Percentiles rank a stretch among this genome's conserved stretches.
Conservation (phyloP, 1,284 basidiomycete genomes). For the Boletus semigastroideus region DNA sequence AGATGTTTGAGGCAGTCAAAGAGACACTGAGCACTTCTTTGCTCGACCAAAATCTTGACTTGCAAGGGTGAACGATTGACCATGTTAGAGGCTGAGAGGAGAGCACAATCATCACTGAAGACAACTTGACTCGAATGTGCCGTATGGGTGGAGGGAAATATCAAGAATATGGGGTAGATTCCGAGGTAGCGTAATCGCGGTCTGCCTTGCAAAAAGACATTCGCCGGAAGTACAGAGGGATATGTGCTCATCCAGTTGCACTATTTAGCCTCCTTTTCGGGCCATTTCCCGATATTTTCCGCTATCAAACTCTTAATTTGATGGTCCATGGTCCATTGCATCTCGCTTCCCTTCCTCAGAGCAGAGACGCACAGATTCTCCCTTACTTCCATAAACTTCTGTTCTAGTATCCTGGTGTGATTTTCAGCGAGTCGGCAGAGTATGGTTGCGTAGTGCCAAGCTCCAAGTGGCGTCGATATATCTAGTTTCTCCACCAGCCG, state of each 20-base stretch:
- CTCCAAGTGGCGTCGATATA: conserved; percentile 4
- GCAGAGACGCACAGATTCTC: not conserved
- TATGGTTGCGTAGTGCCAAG: conserved; percentile 12
- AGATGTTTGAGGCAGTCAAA: conserved; percentile 3
- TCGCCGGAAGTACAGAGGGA: no score
- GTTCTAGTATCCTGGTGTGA: conserved; percentile 1
- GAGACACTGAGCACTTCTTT: not conserved
- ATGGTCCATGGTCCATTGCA: conserved; percentile 3
- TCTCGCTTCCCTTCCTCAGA: not conserved
- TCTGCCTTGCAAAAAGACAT: no score
- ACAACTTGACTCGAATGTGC: no score
- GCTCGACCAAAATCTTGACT: not conserved
- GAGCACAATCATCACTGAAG: not conserved
- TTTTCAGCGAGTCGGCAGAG: conserved; percentile 9
- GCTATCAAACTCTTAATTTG: not conserved
- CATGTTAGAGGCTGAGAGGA: not conserved
- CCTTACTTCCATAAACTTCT: conserved; percentile 3
- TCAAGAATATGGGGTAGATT: no score
- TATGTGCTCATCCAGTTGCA: no score
- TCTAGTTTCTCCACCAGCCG: conserved; percentile 6
- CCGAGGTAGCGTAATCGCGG: no score
- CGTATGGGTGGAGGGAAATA: accelerated
- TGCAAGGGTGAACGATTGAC: not conserved
- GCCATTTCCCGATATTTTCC: not conserved
- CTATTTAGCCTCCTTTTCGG: no score